Base-by-base conservation (phyloP, 805 yeast genomes). In the Blastobotrys peoriensis region DNA sequence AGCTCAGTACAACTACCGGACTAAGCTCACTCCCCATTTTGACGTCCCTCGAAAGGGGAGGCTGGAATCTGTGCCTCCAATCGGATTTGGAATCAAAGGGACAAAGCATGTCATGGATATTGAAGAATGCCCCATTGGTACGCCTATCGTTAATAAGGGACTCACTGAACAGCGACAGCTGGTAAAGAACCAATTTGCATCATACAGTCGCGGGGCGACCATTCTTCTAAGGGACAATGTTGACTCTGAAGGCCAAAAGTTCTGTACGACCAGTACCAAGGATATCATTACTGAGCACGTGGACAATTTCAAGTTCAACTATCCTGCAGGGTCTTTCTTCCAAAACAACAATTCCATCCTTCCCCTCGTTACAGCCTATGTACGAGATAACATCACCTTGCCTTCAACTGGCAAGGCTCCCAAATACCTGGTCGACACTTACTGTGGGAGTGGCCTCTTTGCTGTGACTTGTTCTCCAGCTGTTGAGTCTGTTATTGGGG, bases 1-100 rank as follows among this genome's bases (percentile, higher is more conserved):
- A 3, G 66, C 78, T 45, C 73, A 81, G 53, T 84, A 73, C 60
- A 71, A 73, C 30, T 93, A 93, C 65, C 73, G 98, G 60, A 93
- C 98, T 0, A 93, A 93, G 60, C 73, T 93, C 35, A 93, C 98
- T 0, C 98, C 98, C 3, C 98, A 93, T 66, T 93, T 89, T 64
- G 88, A 84, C 57, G 66, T 86, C 33, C 93, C 94, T 19, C 74
- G 79, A 57, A 68, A 64, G 38, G 49, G 60, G 9, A 66, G 66
- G 41, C 49, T 49, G 9, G 50, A 49, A 19, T 47, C 49, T n/a
- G 67, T 70, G 9, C 96, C 96, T 15, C 76, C 85, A 13, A 69
- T 93, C 45, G 98, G 98, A 1, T 93, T 91, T 67, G 95, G 95
- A 5, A 73, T 82, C 42, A 85, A 85, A 61, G 95, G 95, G 28